Evolutionary conservation across 371 early-diverging fungal genomes (phyloP), one percentile per base, ranked within the genome.

Genomic region (Parasitella parasitica): DNA sequence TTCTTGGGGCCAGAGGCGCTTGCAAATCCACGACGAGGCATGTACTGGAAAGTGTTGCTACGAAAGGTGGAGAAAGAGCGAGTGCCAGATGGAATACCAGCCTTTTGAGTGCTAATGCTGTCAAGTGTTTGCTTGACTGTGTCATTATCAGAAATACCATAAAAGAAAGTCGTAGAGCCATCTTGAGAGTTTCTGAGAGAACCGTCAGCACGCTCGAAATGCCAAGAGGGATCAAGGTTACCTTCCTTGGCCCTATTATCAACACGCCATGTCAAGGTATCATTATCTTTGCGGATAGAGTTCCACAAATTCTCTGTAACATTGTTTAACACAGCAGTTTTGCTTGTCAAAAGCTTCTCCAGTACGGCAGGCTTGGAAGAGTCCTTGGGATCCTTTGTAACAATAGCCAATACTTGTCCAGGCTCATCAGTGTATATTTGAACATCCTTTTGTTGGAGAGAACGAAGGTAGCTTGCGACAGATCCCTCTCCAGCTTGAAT

Each of bases 121-220:
- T 72, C 72, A 34, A 81, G 55, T 20, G 69, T 70, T 35, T 72
- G 75, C 67, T 91, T 83, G 52, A 96, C 84, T 51, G 82, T 79
- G 9, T 88, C 85, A 50, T 92, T 82, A 68, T 92, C 86, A 15
- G 89, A 80, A 51, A 96, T 77, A 24, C 97, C 97, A 70, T 93
- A 93, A 88, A 95, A 98, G 81, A 96, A 97, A 63, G 96, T 80
- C 16, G 90, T 89, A 63, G 84, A 80, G 49, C 85, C 87, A 72
- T 84, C 85, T 37, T 78, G 74, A 1, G 78, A 61, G 57, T 78
- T 82, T 41, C 71, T 77, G 66, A 87, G 87, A 62, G 91, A 91
- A 18, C 97, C 97, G 54, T 96, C 93, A 16, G 95, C 91, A 61
- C 94, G 88, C 64, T 96, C 94, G 82, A 96, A 98, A 71, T 94